These are phyloP conservation scores for Gossypium rotundifolium DNA, from an alignment of 345 rosid genomes.

Conservation along the genomic window DNA sequence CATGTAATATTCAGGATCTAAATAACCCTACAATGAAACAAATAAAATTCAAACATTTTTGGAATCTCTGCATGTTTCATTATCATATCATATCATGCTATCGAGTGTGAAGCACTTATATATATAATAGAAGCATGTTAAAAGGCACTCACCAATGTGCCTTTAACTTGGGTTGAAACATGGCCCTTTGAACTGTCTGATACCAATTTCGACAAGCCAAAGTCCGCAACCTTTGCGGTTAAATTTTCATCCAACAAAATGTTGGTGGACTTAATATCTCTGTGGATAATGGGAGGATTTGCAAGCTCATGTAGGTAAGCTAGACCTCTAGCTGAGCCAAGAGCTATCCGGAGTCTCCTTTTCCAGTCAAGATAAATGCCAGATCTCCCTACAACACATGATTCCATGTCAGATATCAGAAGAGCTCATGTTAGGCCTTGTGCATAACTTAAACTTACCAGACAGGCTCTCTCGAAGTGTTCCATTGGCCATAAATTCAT, in stretches of 20 bases:
- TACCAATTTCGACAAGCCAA: slow-evolving; percentile 88
- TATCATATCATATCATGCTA: not conserved
- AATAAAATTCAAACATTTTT: not conserved
- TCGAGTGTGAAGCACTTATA: not conserved
- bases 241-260: slow-evolving; percentile 79
- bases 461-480: slow-evolving; percentile 74
- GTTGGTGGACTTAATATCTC: slow-evolving; percentile 86
- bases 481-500: slow-evolving; percentile 84
- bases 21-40: slow-evolving; percentile 58
- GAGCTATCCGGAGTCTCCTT: slow-evolving; percentile 75
- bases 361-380: slow-evolving; percentile 77
- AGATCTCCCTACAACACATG: slow-evolving; percentile 47
- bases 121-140: not conserved
- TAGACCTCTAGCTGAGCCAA: slow-evolving; percentile 89
- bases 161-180: slow-evolving; percentile 98
- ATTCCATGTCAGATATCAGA: not conserved
- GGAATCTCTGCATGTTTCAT: not conserved
- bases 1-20: slow-evolving; percentile 98
- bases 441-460: slow-evolving; percentile 31
- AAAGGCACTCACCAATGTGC: slow-evolving; percentile 64
- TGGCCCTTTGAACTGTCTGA: slow-evolving; percentile 90
- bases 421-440: not conserved
- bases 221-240: slow-evolving; percentile 90
- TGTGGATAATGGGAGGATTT: slow-evolving; percentile 89
- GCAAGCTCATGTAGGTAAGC: slow-evolving; percentile 97